Conservation (phyloP, 192 early-diverging fungal genomes). For the Entomortierella lignicola region DNA sequence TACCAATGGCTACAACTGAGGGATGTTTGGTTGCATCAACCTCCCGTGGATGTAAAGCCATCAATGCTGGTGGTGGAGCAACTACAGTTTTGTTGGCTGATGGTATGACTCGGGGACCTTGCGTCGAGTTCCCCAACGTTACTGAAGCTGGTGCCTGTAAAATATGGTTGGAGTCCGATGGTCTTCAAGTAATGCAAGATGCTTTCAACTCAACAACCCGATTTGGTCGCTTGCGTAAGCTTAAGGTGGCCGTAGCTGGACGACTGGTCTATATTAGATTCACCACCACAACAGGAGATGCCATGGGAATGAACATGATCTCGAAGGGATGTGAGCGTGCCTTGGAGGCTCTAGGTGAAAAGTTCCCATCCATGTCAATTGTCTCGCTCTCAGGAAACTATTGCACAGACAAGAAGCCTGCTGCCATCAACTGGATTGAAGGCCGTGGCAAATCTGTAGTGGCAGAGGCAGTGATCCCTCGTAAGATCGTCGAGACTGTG, state of each 20-base stretch:
- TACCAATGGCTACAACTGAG: constrained; percentile 98
- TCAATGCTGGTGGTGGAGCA: constrained; percentile 88
- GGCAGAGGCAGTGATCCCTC: constrained; percentile 86
- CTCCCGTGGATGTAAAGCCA: constrained; percentile 95
- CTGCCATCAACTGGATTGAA: constrained; percentile 97
- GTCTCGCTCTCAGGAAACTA: constrained; percentile 92
- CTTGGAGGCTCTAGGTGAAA: constrained; percentile 67
- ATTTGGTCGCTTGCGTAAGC: constrained; percentile 84
- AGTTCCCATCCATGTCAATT: constrained; percentile 80
- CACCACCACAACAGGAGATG: constrained; percentile 91
- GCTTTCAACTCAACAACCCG: constrained; percentile 91
- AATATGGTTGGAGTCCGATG: constrained; percentile 78
- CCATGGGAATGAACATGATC: constrained; percentile 99
- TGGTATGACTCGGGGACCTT: constrained; percentile 94
- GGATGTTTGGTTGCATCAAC: constrained; percentile 91
- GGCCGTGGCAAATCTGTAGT: constrained; percentile 95
- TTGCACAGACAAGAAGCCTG: constrained; percentile 97
- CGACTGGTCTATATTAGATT: constrained; percentile 89
- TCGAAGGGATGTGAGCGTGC: constrained; percentile 94
- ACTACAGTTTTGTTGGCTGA: constrained; percentile 81
- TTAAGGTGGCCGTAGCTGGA: constrained; percentile 89
- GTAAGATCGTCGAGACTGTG: constrained; percentile 79
- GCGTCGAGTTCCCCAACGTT: constrained; percentile 85
- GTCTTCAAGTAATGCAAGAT: constrained; percentile 70
- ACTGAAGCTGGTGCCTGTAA: constrained; percentile 73